Base-by-base conservation (phyloP, 2,329 filamentous ascomycete species). In the Leptographium radiaticola region DNA sequence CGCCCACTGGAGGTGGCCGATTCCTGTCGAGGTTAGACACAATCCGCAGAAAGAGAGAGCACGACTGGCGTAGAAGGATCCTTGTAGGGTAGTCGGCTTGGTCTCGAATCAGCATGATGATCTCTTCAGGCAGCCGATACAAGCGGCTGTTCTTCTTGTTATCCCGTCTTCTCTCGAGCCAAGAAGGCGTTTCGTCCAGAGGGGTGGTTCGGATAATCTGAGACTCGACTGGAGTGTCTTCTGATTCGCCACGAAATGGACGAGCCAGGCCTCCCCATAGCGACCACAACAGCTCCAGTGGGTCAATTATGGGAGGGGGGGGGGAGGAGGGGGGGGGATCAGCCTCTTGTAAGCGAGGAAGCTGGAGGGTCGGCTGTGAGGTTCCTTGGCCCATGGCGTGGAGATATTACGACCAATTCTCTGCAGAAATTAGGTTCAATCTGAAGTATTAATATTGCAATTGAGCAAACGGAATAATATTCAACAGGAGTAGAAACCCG, bases 31-130 rank as follows among this genome's bases (percentile, higher is more conserved):
- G 30, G 16, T 51, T 16, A 12, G 39, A 40, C 49, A 51, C 49
- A 33, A 51, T 31, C 15, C 49, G 49, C 38, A 51, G 39, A 51
- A 51, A 51, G 49, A 42, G 38, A 31, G 49, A 51, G 49, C 49
- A 51, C 25, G 49, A 51, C 49, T 51, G 49, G 49, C 49, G 49
- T 18, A 42, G 20, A 51, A 44, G 38, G 6, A 51, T 51, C 30
- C 49, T 18, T 30, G 49, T 51, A 15, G 38, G 49, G 11, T 51
- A 51, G 16, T 51, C 49, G 39, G 30, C 36, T 40, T 51, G 39
- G 49, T 51, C 49, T 34, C 49, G 25, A 43, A 51, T 51, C 25
- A 34, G 25, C 16, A 30, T 18, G 39, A 51, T 9, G 30, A 51
- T 51, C 38, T 51, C 38, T 18, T 43, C 20, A 25, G 49, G 49